Base-by-base conservation (phyloP, 176 grass and related monocot species). In the Musa schizocarpa region DNA sequence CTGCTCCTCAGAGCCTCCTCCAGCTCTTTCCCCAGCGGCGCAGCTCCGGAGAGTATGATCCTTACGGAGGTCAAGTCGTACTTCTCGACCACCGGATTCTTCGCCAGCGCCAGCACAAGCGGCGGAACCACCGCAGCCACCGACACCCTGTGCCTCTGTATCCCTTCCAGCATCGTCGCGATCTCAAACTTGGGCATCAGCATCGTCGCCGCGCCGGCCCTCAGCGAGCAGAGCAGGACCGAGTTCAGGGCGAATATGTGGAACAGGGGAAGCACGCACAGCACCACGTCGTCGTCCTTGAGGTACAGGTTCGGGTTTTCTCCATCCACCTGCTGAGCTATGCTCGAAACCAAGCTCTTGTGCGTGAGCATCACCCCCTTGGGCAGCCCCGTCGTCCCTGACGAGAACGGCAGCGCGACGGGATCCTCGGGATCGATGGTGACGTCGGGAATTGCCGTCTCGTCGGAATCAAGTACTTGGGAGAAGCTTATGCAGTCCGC, bases 121-220 rank as follows among this genome's bases (percentile, higher is more conserved):
- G 85, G 85, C 52, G 85, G 85, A 76, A 87, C 85, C 43, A 87
- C 81, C 12, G 77, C 81, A 23, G 81, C 85, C n/a, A 87, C n/a
- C 34, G 80, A 79, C 79, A 83, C 76, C 11, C 71, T 69, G 79
- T 87, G 70, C 76, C 53, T 74, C 63, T 79, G 56, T 4, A 87
- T 87, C 1, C 58, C 80, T 11, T 68, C 11, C 62, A 87, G 68
- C 80, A 87, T 87, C 43, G 50, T 13, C 6, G 34, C 61, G 63
- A 87, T 87, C 52, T 87, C 85, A 14, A 87, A 83, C 76, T 82
- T 87, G 62, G 80, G 76, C 85, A 82, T 87, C 16, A 82, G 73
- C 74, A 82, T 77, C 52, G 74, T 80, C 0, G 85, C 80, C n/a
- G 80, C 69, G 13, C 85, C 81, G 1, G 81, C 65, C n/a, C 85